Evolutionary conservation across 495 filamentous ascomycete genomes (phyloP), one percentile per base, ranked within the genome.

Genomic region (Penicillium verhagenii): DNA sequence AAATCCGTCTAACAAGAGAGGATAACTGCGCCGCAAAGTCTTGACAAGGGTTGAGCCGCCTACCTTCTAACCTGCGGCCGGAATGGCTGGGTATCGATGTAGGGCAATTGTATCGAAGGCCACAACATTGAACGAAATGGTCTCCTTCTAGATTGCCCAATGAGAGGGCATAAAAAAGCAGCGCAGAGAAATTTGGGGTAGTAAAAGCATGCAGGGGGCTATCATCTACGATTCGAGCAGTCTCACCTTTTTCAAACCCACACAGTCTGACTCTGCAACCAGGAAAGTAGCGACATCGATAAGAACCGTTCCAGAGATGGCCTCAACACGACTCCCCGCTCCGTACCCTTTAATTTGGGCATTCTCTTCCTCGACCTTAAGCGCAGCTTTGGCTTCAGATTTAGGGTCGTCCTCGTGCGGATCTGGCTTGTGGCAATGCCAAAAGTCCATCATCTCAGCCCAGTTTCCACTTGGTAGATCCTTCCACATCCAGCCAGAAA

Each of bases 401-500:
- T 73, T 57, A 18, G 53, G 25, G 21, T 78, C 58, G n/a, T 61
- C 61, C 21, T 70, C 66, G 33, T 79, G 72, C 5, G 73, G 73
- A 51, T 83, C 72, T 39, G 91, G 94, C 65, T 97, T 97, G 68
- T 98, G 94, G 66, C 94, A 99, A 70, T 99, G 94, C 94, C 94
- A 99, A 60, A 97, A 96, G 66, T 99, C 94, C 94, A 99, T 99
- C 95, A 97, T 97, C 70, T 99, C 94, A 2, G 93, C 94, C 94
- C 94, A 99, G 62, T 96, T 94, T 54, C 92, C 91, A 59, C 90
- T 96, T 1, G 94, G 94, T 4, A 98, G 78, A 63, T 97, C 92
- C 71, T 92, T 96, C 94, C 95, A 98, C n/a, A 69, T 71, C 59
- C 70, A 78, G 1, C 61, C 63, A 6, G 16, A 16, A 13, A n/a